A percentile compares a stretch with the other conserved stretches of the same genome.
Evolutionary conservation across 148 eudicot species (phyloP).

Genomic region (Suaeda aralocaspica): DNA sequence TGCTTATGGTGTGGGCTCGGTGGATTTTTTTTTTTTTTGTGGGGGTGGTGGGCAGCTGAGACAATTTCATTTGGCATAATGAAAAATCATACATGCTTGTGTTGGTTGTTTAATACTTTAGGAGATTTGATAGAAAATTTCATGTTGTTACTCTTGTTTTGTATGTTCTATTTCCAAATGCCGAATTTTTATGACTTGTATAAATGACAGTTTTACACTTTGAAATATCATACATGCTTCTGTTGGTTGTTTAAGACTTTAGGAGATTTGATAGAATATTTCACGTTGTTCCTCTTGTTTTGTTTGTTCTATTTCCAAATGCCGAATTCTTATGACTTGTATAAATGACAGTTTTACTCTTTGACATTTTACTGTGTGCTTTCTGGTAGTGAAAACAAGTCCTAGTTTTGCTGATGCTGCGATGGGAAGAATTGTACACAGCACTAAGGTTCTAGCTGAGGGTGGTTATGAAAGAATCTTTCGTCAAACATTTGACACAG

Average conservation of each 20-base stretch:
- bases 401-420: slow-evolving; percentile 95
- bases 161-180: neutral
- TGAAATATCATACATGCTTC: neutral
- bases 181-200: neutral
- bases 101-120: too few species aligned
- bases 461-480: slow-evolving; percentile 93
- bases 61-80: neutral
- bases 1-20: too few species aligned
- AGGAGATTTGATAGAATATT: neutral
- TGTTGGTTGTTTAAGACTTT: too few species aligned
- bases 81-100: neutral
- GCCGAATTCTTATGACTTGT: neutral
- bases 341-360: neutral
- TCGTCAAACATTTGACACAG: slow-evolving; percentile 81
- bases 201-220: neutral
- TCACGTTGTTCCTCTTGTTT: too few species aligned
- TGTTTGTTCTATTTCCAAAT: neutral
- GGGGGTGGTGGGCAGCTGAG: neutral
- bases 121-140: neutral
- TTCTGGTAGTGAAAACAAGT: slow-evolving; percentile 69
- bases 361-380: slow-evolving; percentile 13
- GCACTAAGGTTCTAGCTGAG: slow-evolving; percentile 90
- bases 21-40: neutral
- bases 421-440: slow-evolving; percentile 90
- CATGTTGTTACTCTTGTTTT: too few species aligned